phyloP scores from a whole-genome alignment of 495 filamentous ascomycete genomes.

The Rhypophila decipiens region DNA sequence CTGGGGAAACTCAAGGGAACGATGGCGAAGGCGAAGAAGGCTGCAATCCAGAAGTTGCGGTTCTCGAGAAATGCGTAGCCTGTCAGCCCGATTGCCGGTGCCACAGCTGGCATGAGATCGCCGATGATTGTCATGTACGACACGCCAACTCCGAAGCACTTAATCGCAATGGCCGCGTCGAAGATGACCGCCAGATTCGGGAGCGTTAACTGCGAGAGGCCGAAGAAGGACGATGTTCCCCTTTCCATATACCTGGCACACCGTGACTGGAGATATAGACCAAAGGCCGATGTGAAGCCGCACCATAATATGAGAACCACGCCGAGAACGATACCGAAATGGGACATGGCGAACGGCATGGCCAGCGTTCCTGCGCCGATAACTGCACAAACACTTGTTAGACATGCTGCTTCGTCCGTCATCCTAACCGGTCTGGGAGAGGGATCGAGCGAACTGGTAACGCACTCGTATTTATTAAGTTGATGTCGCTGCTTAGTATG shows the following conservation, averaged over 20 bases:
- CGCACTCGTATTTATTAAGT: constrained; percentile 89
- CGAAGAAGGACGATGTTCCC: constrained; percentile 77
- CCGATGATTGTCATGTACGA: constrained; percentile 98
- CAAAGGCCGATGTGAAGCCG: constrained; percentile 79
- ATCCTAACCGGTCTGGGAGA: background rate
- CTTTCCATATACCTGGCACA: constrained; percentile 89
- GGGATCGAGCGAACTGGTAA: constrained; percentile 5
- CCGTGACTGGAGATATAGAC: constrained; percentile 86
- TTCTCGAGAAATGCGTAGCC: constrained; percentile 68
- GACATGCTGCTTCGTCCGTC: background rate
- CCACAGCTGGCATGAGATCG: constrained; percentile 94
- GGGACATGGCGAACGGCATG: constrained; percentile 88
- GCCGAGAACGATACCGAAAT: constrained; percentile 83
- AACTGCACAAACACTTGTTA: constrained; percentile 45
- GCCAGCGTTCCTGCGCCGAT: constrained; percentile 90
- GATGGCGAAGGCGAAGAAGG: constrained; percentile 89
- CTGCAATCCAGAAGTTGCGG: constrained; percentile 96
- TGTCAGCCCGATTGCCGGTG: constrained; percentile 59
- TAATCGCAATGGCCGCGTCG: constrained; percentile 92
- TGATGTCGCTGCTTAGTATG: constrained; percentile 89
- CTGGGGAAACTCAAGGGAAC: constrained; percentile 91
- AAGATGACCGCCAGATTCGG: constrained; percentile 94
- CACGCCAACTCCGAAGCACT: constrained; percentile 95
- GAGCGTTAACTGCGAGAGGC: constrained; percentile 90
- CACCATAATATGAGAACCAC: constrained; percentile 85